Conservation (phyloP, 495 filamentous ascomycete species). For the Articulospora tetracladia region DNA sequence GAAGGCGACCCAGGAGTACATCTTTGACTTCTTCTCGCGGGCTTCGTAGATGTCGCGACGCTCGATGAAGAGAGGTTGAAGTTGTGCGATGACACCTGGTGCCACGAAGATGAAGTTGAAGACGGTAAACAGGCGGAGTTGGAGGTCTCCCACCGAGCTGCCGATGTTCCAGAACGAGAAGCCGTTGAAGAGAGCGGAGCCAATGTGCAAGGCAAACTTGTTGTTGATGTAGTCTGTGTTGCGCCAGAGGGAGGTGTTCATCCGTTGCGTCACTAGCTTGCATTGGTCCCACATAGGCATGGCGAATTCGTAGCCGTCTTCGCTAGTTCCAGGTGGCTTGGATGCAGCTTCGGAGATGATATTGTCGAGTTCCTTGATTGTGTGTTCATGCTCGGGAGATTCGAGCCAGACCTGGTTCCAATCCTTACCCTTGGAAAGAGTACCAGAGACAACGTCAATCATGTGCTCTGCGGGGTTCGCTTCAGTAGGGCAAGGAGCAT, state of each 20-base stretch:
- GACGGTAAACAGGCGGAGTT: constrained; percentile 33
- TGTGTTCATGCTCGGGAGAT: constrained; percentile 33
- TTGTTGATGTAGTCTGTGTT: constrained; percentile 41
- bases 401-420: constrained; percentile 46
- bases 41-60: constrained; percentile 67
- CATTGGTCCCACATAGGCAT: constrained; percentile 33
- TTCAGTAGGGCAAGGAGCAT: constrained; percentile 41
- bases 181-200: constrained; percentile 48
- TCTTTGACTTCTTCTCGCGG: constrained; percentile 68
- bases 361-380: constrained; percentile 42
- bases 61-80: constrained; percentile 68
- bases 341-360: constrained; percentile 29
- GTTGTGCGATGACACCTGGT: constrained; percentile 35
- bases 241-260: constrained; percentile 35
- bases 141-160: constrained; percentile 29
- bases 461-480: constrained; percentile 59
- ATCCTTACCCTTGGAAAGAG: constrained; percentile 31
- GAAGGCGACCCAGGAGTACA: constrained; percentile 66
- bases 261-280: constrained; percentile 31
- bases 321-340: constrained; percentile 20
- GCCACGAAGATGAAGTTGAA: constrained; percentile 36
- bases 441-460: constrained; percentile 44
- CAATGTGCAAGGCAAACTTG: constrained; percentile 38
- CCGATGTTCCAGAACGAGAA: constrained; percentile 43
- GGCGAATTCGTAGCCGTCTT: constrained; percentile 45